These are phyloP conservation scores for Verticillium klebahnii DNA, from an alignment of 2,329 filamentous ascomycete genomes.

Conservation along the genomic window DNA sequence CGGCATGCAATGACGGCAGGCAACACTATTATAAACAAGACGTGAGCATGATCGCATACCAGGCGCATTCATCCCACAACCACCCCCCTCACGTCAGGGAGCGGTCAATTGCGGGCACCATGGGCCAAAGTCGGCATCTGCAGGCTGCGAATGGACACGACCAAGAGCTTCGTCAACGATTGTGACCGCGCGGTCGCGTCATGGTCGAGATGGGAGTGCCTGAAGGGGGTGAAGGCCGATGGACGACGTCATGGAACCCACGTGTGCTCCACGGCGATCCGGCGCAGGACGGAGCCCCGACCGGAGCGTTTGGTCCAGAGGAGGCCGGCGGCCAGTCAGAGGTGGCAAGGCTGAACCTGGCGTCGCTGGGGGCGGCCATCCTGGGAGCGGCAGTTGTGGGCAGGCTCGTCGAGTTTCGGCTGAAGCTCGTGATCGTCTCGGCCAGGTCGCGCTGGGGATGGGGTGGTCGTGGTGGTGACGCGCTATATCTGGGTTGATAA, in stretches of 20 bases:
- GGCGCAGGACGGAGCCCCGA: neutral
- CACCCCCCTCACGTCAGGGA: neutral
- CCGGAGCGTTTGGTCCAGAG: neutral
- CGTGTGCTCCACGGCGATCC: neutral
- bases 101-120: neutral
- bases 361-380: neutral
- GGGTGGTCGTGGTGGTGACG: neutral
- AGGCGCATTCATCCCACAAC: neutral
- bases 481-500: neutral
- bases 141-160: neutral
- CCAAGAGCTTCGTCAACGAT: neutral
- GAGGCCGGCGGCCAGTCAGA: neutral
- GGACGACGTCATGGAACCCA: conserved; percentile 1
- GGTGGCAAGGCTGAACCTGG: neutral
- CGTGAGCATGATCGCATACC: neutral
- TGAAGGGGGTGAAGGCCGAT: neutral
- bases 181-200: neutral
- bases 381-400: neutral
- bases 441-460: neutral
- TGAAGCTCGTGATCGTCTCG: neutral
- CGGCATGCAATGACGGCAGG: neutral
- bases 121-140: neutral
- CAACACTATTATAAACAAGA: neutral
- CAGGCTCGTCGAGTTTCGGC: neutral
- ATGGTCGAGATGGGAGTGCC: neutral